A percentile compares a stretch with the other conserved stretches of the same genome.
These are phyloP conservation scores for Gaillardinia entomophila DNA, from an alignment of 805 yeast species.

Conservation along the genomic window DNA sequence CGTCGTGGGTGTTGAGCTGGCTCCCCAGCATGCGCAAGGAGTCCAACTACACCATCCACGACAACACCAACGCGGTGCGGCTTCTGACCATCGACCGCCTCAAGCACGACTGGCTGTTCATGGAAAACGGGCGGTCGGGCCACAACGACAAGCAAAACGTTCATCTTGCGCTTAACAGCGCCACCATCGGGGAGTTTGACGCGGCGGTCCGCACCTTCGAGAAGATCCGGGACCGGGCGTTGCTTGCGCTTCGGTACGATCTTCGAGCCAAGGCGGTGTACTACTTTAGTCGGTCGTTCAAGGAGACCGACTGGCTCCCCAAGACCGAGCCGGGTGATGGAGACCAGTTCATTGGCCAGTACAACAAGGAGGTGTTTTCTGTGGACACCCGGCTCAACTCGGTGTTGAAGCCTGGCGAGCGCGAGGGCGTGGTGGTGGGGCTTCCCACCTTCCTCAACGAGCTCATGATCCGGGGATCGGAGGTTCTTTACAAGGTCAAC, in stretches of 20 bases:
- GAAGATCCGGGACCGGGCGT: conserved; percentile 29
- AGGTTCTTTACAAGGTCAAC: conserved; percentile 45
- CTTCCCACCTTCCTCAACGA: conserved; percentile 47
- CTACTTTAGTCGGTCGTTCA: conserved; percentile 44
- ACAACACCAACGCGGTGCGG: conserved; percentile 9
- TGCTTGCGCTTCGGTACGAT: conserved; percentile 52
- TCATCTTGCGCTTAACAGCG: conserved; percentile 27
- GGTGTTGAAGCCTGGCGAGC: conserved; percentile 25
- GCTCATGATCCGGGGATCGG: conserved; percentile 48
- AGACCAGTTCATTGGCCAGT: conserved; percentile 46
- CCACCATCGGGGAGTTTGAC: conserved; percentile 30
- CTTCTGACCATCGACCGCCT: conserved; percentile 25
- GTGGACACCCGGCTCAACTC: conserved; percentile 38
- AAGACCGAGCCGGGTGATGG: conserved; percentile 53
- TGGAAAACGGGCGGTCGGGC: conserved; percentile 32
- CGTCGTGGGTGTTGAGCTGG: conserved; percentile 57
- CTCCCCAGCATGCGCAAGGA: conserved; percentile 47
- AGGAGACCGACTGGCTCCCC: conserved; percentile 46
- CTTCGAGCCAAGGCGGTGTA: conserved; percentile 48
- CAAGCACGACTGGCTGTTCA: conserved; percentile 36
- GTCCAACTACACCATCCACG: conserved; percentile 21
- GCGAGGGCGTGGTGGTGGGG: conserved; percentile 36
- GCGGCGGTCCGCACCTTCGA: conserved; percentile 26
- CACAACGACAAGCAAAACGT: conserved; percentile 16
- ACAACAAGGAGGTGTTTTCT: conserved; percentile 44